A percentile compares a stretch with the other conserved stretches of the same genome.
Evolutionary conservation across 257 asterid species (phyloP).

Genomic region (Cynanchum wilfordii): DNA sequence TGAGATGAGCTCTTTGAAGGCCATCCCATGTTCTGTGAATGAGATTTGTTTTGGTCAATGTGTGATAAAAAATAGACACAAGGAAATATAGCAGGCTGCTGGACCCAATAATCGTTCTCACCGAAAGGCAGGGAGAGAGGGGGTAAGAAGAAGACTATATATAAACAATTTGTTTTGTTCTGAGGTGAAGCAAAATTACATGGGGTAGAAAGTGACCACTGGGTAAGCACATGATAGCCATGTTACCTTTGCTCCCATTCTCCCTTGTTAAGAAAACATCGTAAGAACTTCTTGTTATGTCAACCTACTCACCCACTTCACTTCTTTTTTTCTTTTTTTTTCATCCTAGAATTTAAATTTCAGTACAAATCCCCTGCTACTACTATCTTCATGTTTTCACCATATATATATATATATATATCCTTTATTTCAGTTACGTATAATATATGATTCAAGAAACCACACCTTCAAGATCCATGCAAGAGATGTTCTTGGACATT

Average conservation of each 20-base stretch:
- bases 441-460: background rate
- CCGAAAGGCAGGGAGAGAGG: conserved; percentile 36
- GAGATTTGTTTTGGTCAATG: conserved; percentile 38
- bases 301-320: conserved; percentile 13
- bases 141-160: too few species aligned
- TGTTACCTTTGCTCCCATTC: conserved; percentile 58
- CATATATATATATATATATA: background rate
- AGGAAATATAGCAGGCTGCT: conserved; percentile 6
- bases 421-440: too few species aligned
- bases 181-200: conserved; percentile 2
- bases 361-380: background rate
- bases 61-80: conserved; percentile 19
- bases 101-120: conserved; percentile 42
- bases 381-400: background rate
- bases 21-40: conserved; percentile 77
- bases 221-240: conserved; percentile 39
- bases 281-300: conserved; percentile 16
- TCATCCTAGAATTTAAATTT: conserved; percentile 12
- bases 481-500: background rate
- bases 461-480: background rate
- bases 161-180: conserved; percentile 1
- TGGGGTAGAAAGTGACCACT: conserved; percentile 25
- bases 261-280: conserved; percentile 33
- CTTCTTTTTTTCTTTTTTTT: conserved; percentile 1
- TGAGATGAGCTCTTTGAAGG: conserved; percentile 28